A percentile compares a stretch with the other conserved stretches of the same genome.
Conservation (phyloP, 352 stramenopile genomes). For the Globisporangium megalacanthum region DNA sequence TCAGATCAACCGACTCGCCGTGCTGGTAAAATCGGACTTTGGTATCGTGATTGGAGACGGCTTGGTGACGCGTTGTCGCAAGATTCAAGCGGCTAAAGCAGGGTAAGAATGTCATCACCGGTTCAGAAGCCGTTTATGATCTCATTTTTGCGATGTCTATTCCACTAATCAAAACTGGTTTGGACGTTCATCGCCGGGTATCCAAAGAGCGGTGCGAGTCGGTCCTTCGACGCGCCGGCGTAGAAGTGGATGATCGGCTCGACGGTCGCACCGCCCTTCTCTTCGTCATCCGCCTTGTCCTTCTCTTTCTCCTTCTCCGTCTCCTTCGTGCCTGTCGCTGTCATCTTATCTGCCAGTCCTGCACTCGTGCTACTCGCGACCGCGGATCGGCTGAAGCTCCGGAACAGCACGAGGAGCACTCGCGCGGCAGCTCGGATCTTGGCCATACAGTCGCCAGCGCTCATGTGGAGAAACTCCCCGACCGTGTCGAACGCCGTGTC, state of each 20-base stretch:
- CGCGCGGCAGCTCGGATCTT: constrained; percentile 35
- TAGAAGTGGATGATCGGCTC: constrained; percentile 96
- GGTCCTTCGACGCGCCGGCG: constrained; percentile 86
- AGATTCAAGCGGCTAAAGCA: too few relatives aligned
- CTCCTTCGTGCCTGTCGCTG: constrained; percentile 12
- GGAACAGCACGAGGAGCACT: constrained; percentile 32
- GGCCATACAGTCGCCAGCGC: constrained; percentile 26
- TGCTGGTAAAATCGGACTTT: too few relatives aligned
- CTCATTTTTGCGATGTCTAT: too few relatives aligned
- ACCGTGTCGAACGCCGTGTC: constrained; percentile 84
- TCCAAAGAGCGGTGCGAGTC: too few relatives aligned
- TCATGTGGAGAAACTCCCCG: constrained; percentile 40
- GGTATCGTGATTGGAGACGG: too few relatives aligned
- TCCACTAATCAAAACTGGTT: too few relatives aligned
- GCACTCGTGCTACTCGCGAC: background rate
- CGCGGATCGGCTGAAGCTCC: constrained; percentile 50
- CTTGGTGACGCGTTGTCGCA: too few relatives aligned
- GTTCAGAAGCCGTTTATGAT: too few relatives aligned
- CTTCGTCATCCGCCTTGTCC: constrained; percentile 31
- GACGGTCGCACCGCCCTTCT: constrained; percentile 87
- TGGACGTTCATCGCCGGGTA: too few relatives aligned
- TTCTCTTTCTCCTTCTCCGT: constrained; percentile 39
- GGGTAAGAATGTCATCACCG: too few relatives aligned
- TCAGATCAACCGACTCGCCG: too few relatives aligned
- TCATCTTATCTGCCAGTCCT: constrained; percentile 1